Base-by-base conservation (phyloP, 2,329 filamentous ascomycete genomes). In the Microdochium paspali region DNA sequence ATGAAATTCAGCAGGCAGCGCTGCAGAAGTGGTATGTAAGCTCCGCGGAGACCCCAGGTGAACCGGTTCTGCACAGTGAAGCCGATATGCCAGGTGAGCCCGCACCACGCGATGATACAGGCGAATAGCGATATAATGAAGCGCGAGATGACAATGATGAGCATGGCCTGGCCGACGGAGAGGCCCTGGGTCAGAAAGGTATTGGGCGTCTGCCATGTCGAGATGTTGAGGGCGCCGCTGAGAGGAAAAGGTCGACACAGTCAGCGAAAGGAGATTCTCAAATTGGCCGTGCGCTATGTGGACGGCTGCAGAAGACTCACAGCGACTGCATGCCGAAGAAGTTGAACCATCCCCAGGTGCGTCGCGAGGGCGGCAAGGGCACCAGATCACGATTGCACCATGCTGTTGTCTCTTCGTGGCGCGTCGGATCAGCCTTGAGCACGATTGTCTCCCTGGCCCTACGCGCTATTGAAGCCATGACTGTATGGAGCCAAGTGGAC, bases 1-100 rank as follows among this genome's bases (percentile, higher is more conserved):
- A 75, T 72, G 47, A 75, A 73, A 53, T 73, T 74, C 9, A 75
- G 61, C 44, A 75, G 44, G 18, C 71, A 66, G 2, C 73, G 65
- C 53, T 74, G 70, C 6, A 69, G 50, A 15, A 74, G 57, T 0
- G 72, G 70, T 26, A 75, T 70, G 46, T 73, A 76, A 43, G 68
- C 70, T 2, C 65, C 72, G 25, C 68, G 61, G 57, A 74, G 55
- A 3, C 72, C 72, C 72, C 72, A 76, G 7, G 68, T 69, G 51
- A 65, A 73, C 5, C 73, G 63, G 51, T 72, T 74, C 54, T 74
- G 71, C 13, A 74, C 60, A 0, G 71, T 74, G 53, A 73, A 70
- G 46, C 72, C 72, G 48, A 76, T 68, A 52, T 76, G 72, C 71
- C 71, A 75, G 32, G 64, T 66, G 4, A 74, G 47, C 12, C 72